phyloP scores from a whole-genome alignment of 257 asterid genomes.

The Salvia splendens region DNA sequence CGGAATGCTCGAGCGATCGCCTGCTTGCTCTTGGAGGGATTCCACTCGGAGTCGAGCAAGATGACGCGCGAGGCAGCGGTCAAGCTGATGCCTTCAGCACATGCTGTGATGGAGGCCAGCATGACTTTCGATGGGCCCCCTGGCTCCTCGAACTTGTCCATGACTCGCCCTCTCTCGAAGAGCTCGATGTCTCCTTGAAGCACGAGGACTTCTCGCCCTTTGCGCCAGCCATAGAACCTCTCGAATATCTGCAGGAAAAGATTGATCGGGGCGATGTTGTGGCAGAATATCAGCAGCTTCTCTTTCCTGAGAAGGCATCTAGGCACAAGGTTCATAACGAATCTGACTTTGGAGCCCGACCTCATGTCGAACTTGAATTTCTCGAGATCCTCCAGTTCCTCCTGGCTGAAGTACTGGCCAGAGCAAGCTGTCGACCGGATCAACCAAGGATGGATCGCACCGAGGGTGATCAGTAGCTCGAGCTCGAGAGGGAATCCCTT shows the following conservation, averaged over 20 bases:
- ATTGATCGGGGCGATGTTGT: slow-evolving; percentile 90
- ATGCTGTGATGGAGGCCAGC: slow-evolving; percentile 95
- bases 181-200: slow-evolving; percentile 98
- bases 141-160: slow-evolving; percentile 92
- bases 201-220: slow-evolving; percentile 81
- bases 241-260: slow-evolving; percentile 78
- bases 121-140: slow-evolving; percentile 86
- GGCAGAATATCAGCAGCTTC: slow-evolving; percentile 85
- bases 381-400: slow-evolving; percentile 73
- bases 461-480: slow-evolving; percentile 87
- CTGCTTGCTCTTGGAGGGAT: slow-evolving; percentile 96
- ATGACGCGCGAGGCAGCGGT: slow-evolving; percentile 95
- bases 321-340: slow-evolving; percentile 91
- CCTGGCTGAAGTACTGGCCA: slow-evolving; percentile 55
- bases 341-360: slow-evolving; percentile 84
- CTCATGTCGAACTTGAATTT: slow-evolving; percentile 70
- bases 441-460: slow-evolving; percentile 98
- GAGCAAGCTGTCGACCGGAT: slow-evolving; percentile 80
- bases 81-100: slow-evolving; percentile 95
- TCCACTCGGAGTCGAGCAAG: slow-evolving; percentile 93
- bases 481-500: slow-evolving; percentile 87
- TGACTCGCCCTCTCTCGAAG: slow-evolving; percentile 83
- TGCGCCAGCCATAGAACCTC: slow-evolving; percentile 76
- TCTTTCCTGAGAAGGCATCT: slow-evolving; percentile 72
- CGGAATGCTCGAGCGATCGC: slow-evolving; percentile 93